Conservation (phyloP, 768 basidiomycete genomes). For the Strobilomyces dryophilus region DNA sequence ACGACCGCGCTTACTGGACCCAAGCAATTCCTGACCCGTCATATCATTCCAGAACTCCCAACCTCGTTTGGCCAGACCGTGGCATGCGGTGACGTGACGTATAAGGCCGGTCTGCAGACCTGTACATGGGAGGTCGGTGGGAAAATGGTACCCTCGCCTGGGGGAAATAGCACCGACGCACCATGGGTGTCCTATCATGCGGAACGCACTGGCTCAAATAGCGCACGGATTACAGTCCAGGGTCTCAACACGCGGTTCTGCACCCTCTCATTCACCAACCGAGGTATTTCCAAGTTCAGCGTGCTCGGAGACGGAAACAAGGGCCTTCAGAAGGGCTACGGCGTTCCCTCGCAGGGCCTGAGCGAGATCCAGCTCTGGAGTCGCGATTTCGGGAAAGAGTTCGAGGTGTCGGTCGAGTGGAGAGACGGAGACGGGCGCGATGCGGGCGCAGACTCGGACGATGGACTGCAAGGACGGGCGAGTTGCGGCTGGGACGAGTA, state of each 20-base stretch:
- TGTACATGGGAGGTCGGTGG: constrained; percentile 46
- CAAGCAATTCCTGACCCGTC: constrained; percentile 37
- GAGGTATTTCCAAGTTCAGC: constrained; percentile 38
- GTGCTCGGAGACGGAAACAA: constrained; percentile 35
- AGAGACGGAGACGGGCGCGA: constrained; percentile 16
- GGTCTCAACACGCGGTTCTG: constrained; percentile 65
- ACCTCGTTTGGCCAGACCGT: constrained; percentile 40
- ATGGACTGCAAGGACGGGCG: constrained; percentile 38
- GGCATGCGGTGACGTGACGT: constrained; percentile 25
- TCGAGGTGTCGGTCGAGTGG: constrained; percentile 54
- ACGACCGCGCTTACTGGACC: constrained; percentile 46
- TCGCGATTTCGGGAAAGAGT: constrained; percentile 51
- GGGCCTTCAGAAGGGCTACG: constrained; percentile 41
- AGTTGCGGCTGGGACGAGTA: constrained; percentile 71
- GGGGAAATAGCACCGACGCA: constrained; percentile 9
- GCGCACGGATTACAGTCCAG: constrained; percentile 46
- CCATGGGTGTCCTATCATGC: constrained; percentile 45
- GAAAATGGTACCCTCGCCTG: constrained; percentile 38
- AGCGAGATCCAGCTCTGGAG: constrained; percentile 54
- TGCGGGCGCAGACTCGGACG: constrained; percentile 16
- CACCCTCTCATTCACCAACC: constrained; percentile 51
- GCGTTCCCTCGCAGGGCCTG: constrained; percentile 33
- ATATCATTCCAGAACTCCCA: constrained; percentile 48
- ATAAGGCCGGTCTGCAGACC: constrained; percentile 36
- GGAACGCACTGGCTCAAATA: constrained; percentile 37